These are phyloP conservation scores for Spinellus fusiger DNA, from an alignment of 192 early-diverging fungal genomes.

Conservation along the genomic window DNA sequence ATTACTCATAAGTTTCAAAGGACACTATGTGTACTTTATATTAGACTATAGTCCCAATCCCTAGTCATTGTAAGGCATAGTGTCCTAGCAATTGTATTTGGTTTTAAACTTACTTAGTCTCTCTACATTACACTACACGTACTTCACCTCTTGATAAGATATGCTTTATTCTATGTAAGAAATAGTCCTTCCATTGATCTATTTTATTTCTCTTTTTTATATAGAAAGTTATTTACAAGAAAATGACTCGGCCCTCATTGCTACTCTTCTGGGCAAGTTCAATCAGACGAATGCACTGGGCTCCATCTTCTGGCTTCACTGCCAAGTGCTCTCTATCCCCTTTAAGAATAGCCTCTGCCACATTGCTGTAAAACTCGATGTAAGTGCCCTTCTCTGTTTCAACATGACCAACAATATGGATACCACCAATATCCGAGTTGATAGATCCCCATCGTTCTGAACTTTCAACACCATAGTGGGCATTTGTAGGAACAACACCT, in stretches of 20 bases:
- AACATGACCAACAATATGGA: conserved; percentile 47
- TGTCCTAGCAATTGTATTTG: too few species aligned
- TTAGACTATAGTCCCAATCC: too few species aligned
- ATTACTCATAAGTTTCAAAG: too few species aligned
- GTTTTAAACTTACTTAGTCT: too few species aligned
- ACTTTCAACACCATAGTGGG: conserved; percentile 53
- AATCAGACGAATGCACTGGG: conserved; percentile 59
- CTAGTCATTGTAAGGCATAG: too few species aligned
- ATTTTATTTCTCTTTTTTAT: neutral
- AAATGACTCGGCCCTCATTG: conserved; percentile 41
- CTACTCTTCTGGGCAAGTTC: conserved; percentile 64
- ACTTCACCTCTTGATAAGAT: too few species aligned
- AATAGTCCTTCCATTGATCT: neutral
- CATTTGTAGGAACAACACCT: conserved; percentile 45
- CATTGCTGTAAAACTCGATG: conserved; percentile 57
- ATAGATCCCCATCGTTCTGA: conserved; percentile 42
- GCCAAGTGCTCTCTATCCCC: conserved; percentile 30
- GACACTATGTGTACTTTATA: too few species aligned
- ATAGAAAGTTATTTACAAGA: conserved; percentile 27
- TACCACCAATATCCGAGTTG: conserved; percentile 42
- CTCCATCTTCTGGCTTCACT: conserved; percentile 63
- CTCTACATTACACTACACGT: too few species aligned
- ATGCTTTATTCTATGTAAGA: too few species aligned
- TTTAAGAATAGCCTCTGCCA: conserved; percentile 50
- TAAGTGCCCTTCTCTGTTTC: conserved; percentile 56